These are phyloP conservation scores for Aspergillus bridgeri DNA, from an alignment of 495 filamentous ascomycete genomes.

Conservation along the genomic window DNA sequence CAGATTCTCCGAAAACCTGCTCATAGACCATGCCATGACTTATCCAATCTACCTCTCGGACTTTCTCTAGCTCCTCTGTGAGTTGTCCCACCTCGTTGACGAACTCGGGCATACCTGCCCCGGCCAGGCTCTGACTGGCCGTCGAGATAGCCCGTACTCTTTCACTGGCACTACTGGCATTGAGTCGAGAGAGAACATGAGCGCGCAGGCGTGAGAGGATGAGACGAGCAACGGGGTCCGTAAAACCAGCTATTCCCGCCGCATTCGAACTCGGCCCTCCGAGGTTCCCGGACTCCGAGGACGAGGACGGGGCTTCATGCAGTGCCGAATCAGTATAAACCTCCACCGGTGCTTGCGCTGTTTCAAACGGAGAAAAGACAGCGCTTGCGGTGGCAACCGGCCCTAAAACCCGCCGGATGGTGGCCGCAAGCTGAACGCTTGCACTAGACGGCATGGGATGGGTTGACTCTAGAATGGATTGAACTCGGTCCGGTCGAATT, in stretches of 20 bases:
- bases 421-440: constrained; percentile 42
- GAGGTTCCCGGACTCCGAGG: constrained; percentile 14
- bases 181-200: constrained; percentile 74
- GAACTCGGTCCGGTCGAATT: constrained; percentile 58
- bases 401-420: constrained; percentile 55
- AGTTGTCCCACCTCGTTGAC: constrained; percentile 78
- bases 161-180: constrained; percentile 73
- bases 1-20: constrained; percentile 46
- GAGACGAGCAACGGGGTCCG: constrained; percentile 78
- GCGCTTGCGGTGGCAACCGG: constrained; percentile 39
- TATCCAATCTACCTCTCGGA: constrained; percentile 74
- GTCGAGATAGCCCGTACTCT: constrained; percentile 75
- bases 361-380: constrained; percentile 31
- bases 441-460: constrained; percentile 67
- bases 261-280: constrained; percentile 6
- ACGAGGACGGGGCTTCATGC: constrained; percentile 10
- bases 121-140: constrained; percentile 77
- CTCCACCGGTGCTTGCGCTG: constrained; percentile 36
- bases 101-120: constrained; percentile 82
- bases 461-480: constrained; percentile 73
- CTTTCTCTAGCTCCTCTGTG: constrained; percentile 71
- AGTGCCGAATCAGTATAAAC: constrained; percentile 21
- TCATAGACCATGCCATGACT: constrained; percentile 83
- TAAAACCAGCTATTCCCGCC: constrained; percentile 37
- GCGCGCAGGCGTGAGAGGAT: constrained; percentile 69